phyloP scores from a whole-genome alignment of 495 filamentous ascomycete species.

The Hypomontagnella submonticulosa region DNA sequence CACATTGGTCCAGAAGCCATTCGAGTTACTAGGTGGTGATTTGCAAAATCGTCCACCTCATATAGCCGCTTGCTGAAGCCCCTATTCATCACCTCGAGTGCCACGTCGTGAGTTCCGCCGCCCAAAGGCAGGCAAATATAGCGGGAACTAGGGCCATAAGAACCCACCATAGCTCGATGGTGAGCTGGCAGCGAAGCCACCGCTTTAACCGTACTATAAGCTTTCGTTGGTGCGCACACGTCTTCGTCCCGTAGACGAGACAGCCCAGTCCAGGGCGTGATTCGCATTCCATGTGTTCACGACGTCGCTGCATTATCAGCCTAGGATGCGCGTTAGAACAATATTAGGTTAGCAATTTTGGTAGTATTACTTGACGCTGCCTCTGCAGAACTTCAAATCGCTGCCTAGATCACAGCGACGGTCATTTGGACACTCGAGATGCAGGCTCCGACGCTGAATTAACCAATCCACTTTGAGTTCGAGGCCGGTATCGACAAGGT shows the following conservation, averaged over 20 bases:
- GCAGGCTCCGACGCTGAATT: constrained; percentile 64
- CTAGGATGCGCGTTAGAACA: constrained; percentile 35
- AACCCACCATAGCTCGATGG: constrained; percentile 50
- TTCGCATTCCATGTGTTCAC: constrained; percentile 66
- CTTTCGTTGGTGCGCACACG: constrained; percentile 52
- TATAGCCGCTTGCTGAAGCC: too few relatives aligned
- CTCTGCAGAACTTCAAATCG: constrained; percentile 63
- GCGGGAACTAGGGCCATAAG: constrained; percentile 47
- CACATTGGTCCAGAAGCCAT: too few relatives aligned
- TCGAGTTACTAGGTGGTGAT: too few relatives aligned
- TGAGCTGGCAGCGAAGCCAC: constrained; percentile 51
- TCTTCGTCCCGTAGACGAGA: constrained; percentile 60
- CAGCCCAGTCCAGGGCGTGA: constrained; percentile 63
- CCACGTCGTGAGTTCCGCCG: constrained; percentile 35
- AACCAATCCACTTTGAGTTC: constrained; percentile 75
- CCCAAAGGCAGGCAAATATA: constrained; percentile 44
- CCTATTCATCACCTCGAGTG: constrained; percentile 5
- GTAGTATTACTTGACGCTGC: constrained; percentile 57
- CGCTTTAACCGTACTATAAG: constrained; percentile 47
- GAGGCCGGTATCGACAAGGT: constrained; percentile 72
- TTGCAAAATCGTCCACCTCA: too few relatives aligned
- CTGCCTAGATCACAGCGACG: constrained; percentile 62
- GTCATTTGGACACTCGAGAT: constrained; percentile 63
- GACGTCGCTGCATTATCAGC: constrained; percentile 62
- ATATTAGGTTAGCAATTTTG: too few relatives aligned